Conservation (phyloP, 495 filamentous ascomycete genomes). For the Pyronema domesticum region DNA sequence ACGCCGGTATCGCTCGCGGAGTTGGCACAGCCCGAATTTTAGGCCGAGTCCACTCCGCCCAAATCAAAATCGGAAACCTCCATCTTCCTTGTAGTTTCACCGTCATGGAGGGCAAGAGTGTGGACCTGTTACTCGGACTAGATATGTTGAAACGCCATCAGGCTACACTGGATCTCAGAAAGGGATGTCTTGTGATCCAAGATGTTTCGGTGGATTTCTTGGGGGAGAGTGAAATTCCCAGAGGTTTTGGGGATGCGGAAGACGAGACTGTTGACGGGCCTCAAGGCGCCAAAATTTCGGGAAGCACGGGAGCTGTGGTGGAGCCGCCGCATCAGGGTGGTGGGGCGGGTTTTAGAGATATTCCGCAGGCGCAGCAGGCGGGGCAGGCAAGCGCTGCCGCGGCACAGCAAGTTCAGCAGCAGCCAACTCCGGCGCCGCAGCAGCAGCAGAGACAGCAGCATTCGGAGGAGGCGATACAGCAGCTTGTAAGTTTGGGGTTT, state of each 20-base stretch:
- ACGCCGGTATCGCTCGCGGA: constrained; percentile 75
- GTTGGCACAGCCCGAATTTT: constrained; percentile 90
- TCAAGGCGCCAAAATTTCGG: constrained; percentile 69
- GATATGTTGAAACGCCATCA: constrained; percentile 95
- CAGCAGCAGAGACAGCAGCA: constrained; percentile 19
- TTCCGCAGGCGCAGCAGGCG: constrained; percentile 7
- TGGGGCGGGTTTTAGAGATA: constrained; percentile 2
- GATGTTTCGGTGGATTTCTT: constrained; percentile 76
- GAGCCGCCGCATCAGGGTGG: constrained; percentile 26
- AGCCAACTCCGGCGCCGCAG: constrained; percentile 6
- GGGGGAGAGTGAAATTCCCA: constrained; percentile 83
- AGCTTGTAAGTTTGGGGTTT: constrained; percentile 65
- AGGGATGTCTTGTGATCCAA: constrained; percentile 67
- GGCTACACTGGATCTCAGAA: constrained; percentile 71
- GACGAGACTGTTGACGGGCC: constrained; percentile 73
- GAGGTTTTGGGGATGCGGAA: constrained; percentile 48
- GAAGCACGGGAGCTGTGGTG: constrained; percentile 63
- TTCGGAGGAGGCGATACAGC: constrained; percentile 47
- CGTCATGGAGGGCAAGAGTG: constrained; percentile 98
- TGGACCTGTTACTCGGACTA: constrained; percentile 83
- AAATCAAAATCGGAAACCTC: constrained; percentile 76
- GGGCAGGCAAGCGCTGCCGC: too few relatives aligned
- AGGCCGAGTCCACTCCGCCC: constrained; percentile 82
- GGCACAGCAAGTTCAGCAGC: constrained; percentile 9
- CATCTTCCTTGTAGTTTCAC: constrained; percentile 90